A percentile compares a stretch with the other conserved stretches of the same genome.
Conservation (phyloP, 805 yeast species). For the Ogataea pini region DNA sequence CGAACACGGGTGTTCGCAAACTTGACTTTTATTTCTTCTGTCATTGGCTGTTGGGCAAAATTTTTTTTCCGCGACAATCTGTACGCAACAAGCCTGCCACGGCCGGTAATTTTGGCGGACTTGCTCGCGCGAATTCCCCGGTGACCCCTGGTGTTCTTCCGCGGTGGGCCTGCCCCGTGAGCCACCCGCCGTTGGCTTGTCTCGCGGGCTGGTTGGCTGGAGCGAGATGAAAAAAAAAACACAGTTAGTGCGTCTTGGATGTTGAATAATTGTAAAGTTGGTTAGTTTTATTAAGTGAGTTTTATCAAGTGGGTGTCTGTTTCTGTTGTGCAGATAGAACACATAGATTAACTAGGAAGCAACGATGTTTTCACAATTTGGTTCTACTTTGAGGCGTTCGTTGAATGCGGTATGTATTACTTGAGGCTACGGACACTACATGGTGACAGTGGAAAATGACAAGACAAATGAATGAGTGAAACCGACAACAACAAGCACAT, state of each 20-base stretch:
- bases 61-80: slow-evolving; percentile 5
- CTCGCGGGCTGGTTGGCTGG: slow-evolving; percentile 9
- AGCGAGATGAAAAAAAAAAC: slow-evolving; percentile 3
- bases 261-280: slow-evolving; percentile 6
- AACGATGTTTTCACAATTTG: slow-evolving; percentile 38
- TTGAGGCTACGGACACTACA: background rate
- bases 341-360: slow-evolving; percentile 9
- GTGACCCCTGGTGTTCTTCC: background rate
- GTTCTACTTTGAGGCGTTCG: slow-evolving; percentile 38
- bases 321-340: slow-evolving; percentile 11
- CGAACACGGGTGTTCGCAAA: background rate
- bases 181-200: background rate
- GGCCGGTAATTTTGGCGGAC: background rate
- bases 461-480: background rate
- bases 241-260: slow-evolving; percentile 7
- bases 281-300: background rate
- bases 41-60: slow-evolving; percentile 22
- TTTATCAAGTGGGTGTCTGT: slow-evolving; percentile 3
- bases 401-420: slow-evolving; percentile 35
- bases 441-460: slow-evolving; percentile 1
- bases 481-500: background rate
- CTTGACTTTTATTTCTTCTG: slow-evolving; percentile 25
- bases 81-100: too few species aligned
- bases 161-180: slow-evolving; percentile 3
- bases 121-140: background rate